These are phyloP conservation scores for Fusarium oxysporum DNA, from an alignment of 2,329 filamentous ascomycete species.

Conservation along the genomic window DNA sequence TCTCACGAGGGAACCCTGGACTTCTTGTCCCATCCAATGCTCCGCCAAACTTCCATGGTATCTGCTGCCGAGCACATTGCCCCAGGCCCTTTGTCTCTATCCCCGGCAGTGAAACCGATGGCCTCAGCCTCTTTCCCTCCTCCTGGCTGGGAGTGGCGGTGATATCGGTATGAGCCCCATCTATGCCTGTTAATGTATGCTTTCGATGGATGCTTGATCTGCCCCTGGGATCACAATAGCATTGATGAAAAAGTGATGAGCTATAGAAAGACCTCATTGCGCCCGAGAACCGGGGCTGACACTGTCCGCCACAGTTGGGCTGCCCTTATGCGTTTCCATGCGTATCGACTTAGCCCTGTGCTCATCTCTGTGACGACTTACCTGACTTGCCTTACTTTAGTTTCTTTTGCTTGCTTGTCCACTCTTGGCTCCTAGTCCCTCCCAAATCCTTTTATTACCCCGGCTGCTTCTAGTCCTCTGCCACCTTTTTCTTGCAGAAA, in stretches of 20 bases:
- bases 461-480: conserved; percentile 27
- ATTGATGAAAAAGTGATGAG: conserved; percentile 12
- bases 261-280: conserved; percentile 37
- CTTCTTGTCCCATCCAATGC: conserved; percentile 20
- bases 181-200: conserved; percentile 18
- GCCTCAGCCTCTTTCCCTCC: conserved; percentile 15
- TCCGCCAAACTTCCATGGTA: conserved; percentile 13
- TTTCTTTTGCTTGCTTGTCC: conserved; percentile 19
- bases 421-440: conserved; percentile 2
- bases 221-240: conserved; percentile 22
- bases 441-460: conserved; percentile 18
- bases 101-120: conserved; percentile 10
- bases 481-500: conserved; percentile 22
- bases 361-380: conserved; percentile 21
- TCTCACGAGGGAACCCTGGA: conserved; percentile 6
- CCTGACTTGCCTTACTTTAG: conserved; percentile 2
- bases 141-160: conserved; percentile 16
- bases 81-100: conserved; percentile 1
- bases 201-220: conserved; percentile 27
- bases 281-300: conserved; percentile 29
- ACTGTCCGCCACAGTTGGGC: conserved; percentile 24
- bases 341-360: conserved; percentile 32
- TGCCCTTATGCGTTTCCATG: conserved; percentile 34
- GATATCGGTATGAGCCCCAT: conserved; percentile 24
- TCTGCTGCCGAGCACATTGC: conserved; percentile 8